A percentile compares a stretch with the other conserved stretches of the same genome.
These are phyloP conservation scores for Leccinum uliginosum DNA, from an alignment of 768 basidiomycete species.

Conservation along the genomic window DNA sequence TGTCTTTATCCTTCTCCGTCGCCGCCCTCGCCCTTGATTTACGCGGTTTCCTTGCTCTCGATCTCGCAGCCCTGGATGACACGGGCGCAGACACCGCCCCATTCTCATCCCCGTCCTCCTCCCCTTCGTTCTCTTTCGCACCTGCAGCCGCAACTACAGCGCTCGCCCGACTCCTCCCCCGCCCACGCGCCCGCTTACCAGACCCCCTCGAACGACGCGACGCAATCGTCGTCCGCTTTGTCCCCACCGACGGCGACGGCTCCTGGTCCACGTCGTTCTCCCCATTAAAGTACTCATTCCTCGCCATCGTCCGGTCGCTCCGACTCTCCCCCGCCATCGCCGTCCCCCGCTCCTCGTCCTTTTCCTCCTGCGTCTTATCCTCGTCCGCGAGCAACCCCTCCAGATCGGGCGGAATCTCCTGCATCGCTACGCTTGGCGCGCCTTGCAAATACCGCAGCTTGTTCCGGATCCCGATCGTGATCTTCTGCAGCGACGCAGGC, in stretches of 20 bases:
- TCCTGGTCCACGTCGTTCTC: conserved; percentile 63
- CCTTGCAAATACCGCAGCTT: conserved; percentile 91
- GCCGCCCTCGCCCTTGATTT: conserved; percentile 19
- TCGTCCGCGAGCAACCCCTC: conserved; percentile 73
- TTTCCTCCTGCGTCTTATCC: conserved; percentile 62
- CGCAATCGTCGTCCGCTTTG: conserved; percentile 10
- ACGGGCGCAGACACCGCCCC: conserved; percentile 7
- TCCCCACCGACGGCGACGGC: conserved; percentile 29
- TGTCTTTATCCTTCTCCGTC: conserved; percentile 27
- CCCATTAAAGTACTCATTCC: conserved; percentile 73
- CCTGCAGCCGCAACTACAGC: conserved; percentile 7
- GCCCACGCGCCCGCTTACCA: conserved; percentile 28
- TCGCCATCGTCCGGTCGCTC: conserved; percentile 45
- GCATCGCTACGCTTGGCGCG: conserved; percentile 95
- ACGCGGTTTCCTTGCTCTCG: conserved; percentile 29
- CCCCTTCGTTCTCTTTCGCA: conserved; percentile 30
- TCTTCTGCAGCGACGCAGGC: conserved; percentile 74
- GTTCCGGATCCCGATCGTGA: conserved; percentile 79
- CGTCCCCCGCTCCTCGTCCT: conserved; percentile 61
- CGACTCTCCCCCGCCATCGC: conserved; percentile 51
- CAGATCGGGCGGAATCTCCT: conserved; percentile 92
- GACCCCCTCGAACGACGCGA: conserved; percentile 21
- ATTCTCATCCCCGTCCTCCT: conserved; percentile 36
- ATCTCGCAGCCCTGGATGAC: conserved; percentile 28
- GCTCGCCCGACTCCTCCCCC: conserved; percentile 33